Evolutionary conservation across 495 filamentous ascomycete species (phyloP).

Genomic region (Aspergillus baeticus): DNA sequence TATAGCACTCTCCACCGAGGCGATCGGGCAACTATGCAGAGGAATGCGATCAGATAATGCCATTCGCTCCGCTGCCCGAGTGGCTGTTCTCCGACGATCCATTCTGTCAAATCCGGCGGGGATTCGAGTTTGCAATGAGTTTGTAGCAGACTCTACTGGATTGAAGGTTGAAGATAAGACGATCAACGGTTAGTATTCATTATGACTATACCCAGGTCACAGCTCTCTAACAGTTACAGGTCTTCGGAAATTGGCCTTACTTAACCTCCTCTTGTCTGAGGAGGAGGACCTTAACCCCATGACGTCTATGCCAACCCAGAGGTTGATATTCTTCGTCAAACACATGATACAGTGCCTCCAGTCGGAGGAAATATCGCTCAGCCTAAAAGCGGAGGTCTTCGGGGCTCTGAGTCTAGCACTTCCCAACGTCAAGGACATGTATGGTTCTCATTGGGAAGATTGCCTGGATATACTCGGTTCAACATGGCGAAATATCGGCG

Average conservation of each 20-base stretch:
- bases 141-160: slow-evolving; percentile 59
- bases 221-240: slow-evolving; percentile 28
- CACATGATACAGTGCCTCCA: slow-evolving; percentile 70
- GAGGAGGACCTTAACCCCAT: slow-evolving; percentile 43
- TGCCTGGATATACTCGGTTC: slow-evolving; percentile 56
- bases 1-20: slow-evolving; percentile 29
- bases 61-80: slow-evolving; percentile 41
- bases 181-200: slow-evolving; percentile 37
- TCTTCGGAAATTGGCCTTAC: slow-evolving; percentile 52
- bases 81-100: slow-evolving; percentile 32
- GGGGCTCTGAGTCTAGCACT: slow-evolving; percentile 64
- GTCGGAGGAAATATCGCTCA: slow-evolving; percentile 40
- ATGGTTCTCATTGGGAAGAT: slow-evolving; percentile 82
- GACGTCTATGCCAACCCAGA: slow-evolving; percentile 66
- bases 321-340: slow-evolving; percentile 79
- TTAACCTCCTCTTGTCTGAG: slow-evolving; percentile 57
- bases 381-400: slow-evolving; percentile 52
- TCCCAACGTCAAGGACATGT: slow-evolving; percentile 70
- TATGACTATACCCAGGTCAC: not conserved
- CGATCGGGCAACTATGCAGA: slow-evolving; percentile 34
- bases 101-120: slow-evolving; percentile 38
- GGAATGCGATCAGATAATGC: slow-evolving; percentile 37
- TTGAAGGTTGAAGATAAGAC: slow-evolving; percentile 40
- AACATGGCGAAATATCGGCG: slow-evolving; percentile 49
- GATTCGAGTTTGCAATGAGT: slow-evolving; percentile 53